Evolutionary conservation across 1,284 basidiomycete genomes (phyloP), one percentile per base, ranked within the genome.

Genomic region (Bondarzewia mesenterica): DNA sequence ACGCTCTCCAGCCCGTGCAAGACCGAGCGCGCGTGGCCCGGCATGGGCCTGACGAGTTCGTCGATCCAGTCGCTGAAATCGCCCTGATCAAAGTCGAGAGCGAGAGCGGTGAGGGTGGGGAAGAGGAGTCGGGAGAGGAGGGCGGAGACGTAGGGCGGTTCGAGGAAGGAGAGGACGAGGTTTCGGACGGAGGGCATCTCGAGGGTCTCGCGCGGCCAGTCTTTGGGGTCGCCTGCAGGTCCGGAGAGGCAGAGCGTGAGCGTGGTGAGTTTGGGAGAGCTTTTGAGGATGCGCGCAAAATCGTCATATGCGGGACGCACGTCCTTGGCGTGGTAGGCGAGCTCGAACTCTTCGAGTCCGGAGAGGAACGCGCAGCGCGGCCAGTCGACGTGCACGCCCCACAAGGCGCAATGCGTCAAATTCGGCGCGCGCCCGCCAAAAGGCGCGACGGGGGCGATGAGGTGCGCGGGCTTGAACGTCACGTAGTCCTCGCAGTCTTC

Each of bases 321-420:
- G 52, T 81, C 75, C 32, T 71, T 64, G 7, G 72, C 58, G 51
- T 82, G 80, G 60, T 73, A 82, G 0, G 76, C 71, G 32, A 86
- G 62, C 53, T 79, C 73, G 16, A 85, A 56, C 12, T 73, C 69
- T n/a, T 54, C 58, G 21, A 85, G 61, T 8, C 60, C 69, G 29
- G 54, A 57, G 32, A 74, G 62, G 41, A 75, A 70, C 7, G 64
- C 54, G 8, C 68, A 72, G 44, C 60, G 60, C 14, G 71, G 67
- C 82, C 83, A 85, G 48, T 79, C 72, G 22, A 85, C 57, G 50
- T 83, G 81, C 2, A 84, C 77, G 27, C 80, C 81, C 78, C 78
- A 82, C 16, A 85, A 63, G 2, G 66, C 62, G 18, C 75, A 59
- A 6, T 61, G 56, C n/a, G 59, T 63, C 3, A 85, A 62, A 14